phyloP scores from a whole-genome alignment of 371 early-diverging fungal species.

The Lichtheimia ramosa region DNA sequence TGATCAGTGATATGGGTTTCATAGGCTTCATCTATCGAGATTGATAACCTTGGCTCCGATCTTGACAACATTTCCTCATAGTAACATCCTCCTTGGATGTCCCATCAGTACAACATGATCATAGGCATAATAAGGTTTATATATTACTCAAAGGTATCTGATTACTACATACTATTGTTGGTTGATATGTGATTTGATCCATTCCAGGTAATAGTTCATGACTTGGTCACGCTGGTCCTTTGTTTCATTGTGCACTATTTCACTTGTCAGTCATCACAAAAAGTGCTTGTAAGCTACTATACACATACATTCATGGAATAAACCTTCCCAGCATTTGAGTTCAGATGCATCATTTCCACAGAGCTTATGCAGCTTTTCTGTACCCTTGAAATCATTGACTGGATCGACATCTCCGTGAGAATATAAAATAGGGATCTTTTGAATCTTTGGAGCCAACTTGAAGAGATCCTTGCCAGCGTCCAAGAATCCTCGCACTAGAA shows the following conservation, averaged over 20 bases:
- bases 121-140: no score
- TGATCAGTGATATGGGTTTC: no score
- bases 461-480: slow-evolving; percentile 26
- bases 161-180: not conserved
- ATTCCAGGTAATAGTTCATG: slow-evolving; percentile 48
- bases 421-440: slow-evolving; percentile 39
- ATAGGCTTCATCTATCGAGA: no score
- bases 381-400: slow-evolving; percentile 37
- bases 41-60: no score
- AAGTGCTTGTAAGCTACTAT: slow-evolving; percentile 43
- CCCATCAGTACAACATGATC: no score
- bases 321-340: slow-evolving; percentile 44
- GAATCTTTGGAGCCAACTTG: slow-evolving; percentile 14
- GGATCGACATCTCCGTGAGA: slow-evolving; percentile 53
- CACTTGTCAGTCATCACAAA: not conserved
- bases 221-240: slow-evolving; percentile 46
- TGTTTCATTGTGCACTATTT: slow-evolving; percentile 50
- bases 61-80: no score
- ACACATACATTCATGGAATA: slow-evolving; percentile 55
- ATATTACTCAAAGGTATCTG: not conserved
- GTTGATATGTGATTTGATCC: slow-evolving; percentile 43
- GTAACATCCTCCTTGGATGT: no score
- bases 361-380: slow-evolving; percentile 42
- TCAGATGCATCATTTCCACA: slow-evolving; percentile 44
- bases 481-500: slow-evolving; percentile 30